phyloP scores from a whole-genome alignment of 1,284 basidiomycete species.

The Pulveroboletus sp. region DNA sequence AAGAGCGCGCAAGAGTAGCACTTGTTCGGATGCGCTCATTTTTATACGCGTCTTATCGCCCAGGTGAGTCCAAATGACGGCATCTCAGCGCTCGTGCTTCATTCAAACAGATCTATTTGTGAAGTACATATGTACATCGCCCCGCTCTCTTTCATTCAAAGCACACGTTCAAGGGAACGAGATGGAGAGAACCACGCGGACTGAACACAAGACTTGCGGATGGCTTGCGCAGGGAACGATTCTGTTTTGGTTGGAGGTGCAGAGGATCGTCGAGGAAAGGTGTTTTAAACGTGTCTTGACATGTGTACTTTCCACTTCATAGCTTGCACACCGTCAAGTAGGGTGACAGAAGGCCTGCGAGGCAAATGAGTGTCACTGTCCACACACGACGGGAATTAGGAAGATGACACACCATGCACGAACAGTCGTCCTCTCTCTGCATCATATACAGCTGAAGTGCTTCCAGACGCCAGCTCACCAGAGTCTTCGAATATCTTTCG shows the following conservation, averaged over 20 bases:
- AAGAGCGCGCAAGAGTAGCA: conserved; percentile 10
- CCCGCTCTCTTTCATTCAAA: background rate
- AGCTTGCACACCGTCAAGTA: conserved; percentile 31
- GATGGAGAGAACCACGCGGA: background rate
- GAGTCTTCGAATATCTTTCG: conserved; percentile 61
- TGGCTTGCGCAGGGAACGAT: background rate
- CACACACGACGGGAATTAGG: conserved; percentile 9
- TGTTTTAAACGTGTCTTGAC: conserved; percentile 3
- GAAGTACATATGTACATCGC: background rate
- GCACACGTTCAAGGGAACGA: background rate
- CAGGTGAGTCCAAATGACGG: conserved; percentile 8
- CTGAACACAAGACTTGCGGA: conserved; percentile 2
- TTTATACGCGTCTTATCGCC: conserved; percentile 27
- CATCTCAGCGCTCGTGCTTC: background rate
- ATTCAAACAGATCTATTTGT: background rate
- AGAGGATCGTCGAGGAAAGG: background rate
- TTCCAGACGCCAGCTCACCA: conserved; percentile 49
- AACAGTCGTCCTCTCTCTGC: conserved; percentile 46
- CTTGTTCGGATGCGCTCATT: conserved; percentile 17
- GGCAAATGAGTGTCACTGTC: conserved; percentile 7
- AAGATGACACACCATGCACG: conserved; percentile 44
- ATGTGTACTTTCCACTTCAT: conserved; percentile 8
- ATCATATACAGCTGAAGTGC: conserved; percentile 54
- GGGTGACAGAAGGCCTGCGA: conserved; percentile 31
- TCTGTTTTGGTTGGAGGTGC: background rate